Conservation (phyloP, 106 monocot species). For the Apostasia shenzhenica region DNA sequence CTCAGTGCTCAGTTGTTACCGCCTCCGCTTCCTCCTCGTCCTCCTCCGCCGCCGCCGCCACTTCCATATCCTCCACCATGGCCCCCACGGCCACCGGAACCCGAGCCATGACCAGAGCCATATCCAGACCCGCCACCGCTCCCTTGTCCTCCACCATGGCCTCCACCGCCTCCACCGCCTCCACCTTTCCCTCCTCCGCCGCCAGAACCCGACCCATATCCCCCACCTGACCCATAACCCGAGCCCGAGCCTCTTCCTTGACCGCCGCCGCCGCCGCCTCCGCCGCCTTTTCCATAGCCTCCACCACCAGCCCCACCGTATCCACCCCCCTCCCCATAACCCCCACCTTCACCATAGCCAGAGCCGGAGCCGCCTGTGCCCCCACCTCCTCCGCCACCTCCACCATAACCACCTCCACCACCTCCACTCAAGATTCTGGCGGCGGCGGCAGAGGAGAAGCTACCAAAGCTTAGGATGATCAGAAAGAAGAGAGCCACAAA, state of each 20-base stretch:
- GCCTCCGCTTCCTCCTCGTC: constrained; percentile 7
- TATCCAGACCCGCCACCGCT: constrained; percentile 12
- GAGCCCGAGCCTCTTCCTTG: constrained; percentile 4
- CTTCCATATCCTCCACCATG: constrained; percentile 15
- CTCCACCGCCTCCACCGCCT: constrained; percentile 12
- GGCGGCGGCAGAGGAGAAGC: not conserved
- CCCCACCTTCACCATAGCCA: not conserved
- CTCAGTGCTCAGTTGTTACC: no score
- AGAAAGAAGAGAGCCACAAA: not conserved
- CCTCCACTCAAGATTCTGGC: not conserved
- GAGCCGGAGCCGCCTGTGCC: not conserved
- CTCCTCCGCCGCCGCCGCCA: constrained; percentile 9
- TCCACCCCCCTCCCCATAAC: not conserved
- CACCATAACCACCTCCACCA: constrained; percentile 6
- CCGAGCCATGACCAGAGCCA: constrained; percentile 22
- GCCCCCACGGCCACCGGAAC: constrained; percentile 4
- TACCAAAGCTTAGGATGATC: not conserved
- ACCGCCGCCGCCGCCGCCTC: constrained; percentile 11
- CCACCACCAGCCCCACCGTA: not conserved
- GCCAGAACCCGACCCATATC: constrained; percentile 15
- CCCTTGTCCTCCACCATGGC: constrained; percentile 12
- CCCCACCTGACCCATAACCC: constrained; percentile 8
- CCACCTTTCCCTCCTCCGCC: constrained; percentile 4
- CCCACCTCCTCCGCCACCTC: constrained; percentile 1
- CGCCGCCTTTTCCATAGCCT: not conserved